Base-by-base conservation (phyloP, 192 early-diverging fungal genomes). In the Umbelopsis isabellina region DNA sequence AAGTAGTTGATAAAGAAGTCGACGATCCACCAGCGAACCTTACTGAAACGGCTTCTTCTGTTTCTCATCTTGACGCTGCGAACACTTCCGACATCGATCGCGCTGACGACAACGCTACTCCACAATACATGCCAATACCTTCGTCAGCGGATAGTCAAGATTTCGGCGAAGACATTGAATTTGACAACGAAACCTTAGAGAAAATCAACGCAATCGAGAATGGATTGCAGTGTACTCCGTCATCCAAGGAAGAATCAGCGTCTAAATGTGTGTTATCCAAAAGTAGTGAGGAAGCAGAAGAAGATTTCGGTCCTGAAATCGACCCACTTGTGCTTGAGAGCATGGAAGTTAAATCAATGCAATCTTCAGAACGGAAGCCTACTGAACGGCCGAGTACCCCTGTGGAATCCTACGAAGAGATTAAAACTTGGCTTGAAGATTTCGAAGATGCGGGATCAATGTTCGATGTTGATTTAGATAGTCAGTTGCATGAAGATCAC, bases 391-490 rank as follows among this genome's bases (percentile, higher is more conserved):
- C 15, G 2, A 35, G 11, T 18, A 13, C 30, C 1, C 33, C 55
- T n/a, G 55, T 30, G 5, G 55, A 61, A 33, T 61, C 55, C 11
- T 61, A 61, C 18, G 55, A 61, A 61, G 55, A 61, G 33, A 61
- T 61, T 25, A 61, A 22, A 33, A 27, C 27, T 7, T 61, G 55
- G 55, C 55, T 61, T 11, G 55, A 61, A 61, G 55, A 61, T 7
- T 61, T 35, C 37, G 30, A 61, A 18, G 55, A 35, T 30, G 33
- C 33, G 18, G 55, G 33, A 7, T 25, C 27, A 16, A 61, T 61
- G 55, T 61, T 61, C 13, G 30, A 61, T 61, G 55, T 61, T 3
- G 55, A 61, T 61, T 37, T 61, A 13, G 55, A 61, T 61, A 61
- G 13, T 15, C 30, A 49, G 15, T 20, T 21, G 16, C 48, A 5